Base-by-base conservation (phyloP, 148 eudicot genomes). In the Mesembryanthemum crystallinum region DNA sequence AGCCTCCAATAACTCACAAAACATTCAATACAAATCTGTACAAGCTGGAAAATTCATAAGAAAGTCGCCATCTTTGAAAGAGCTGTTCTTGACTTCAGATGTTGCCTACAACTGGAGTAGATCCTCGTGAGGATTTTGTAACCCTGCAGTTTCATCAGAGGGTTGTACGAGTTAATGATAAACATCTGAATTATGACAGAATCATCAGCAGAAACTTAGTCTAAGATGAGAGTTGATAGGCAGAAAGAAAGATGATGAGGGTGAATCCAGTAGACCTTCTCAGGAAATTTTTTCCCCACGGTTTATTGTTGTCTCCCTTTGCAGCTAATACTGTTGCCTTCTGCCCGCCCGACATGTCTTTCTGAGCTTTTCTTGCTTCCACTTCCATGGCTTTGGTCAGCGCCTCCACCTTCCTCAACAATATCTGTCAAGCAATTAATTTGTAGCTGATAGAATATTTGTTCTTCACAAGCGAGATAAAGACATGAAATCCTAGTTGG, bases 401-500 rank as follows among this genome's bases (percentile, higher is more conserved):
- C 37, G 89, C 83, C 27, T 95, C 94, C 66, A 90, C 78, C 85
- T 95, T 95, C 83, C 86, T 90, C 77, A 80, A 75, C 20, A 95
- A 89, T 74, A 83, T 70, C 97, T 94, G 86, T 18, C 75, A 64
- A 73, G 45, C 30, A 62, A 67, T 70, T 35, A 62, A 67, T 70
- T 35, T 70, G 67, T 47, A 76, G 37, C 69, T 64, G 47, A 55
- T 35, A 20, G n/a, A 17, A 5, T 39, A 23, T 11, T 11, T 71
- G 15, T 49, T 37, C 67, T 21, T 66, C 59, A 76, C 33, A 13
- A 67, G 29, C 25, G 27, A 29, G 25, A 27, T 24, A 59, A 67
- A 67, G 29, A 73, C 8, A 52, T 24, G 62, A 51, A 28, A 10
- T 45, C 62, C 54, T 8, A 25, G 18, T 60, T 8, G 28, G 49